Conservation (phyloP, 1,284 basidiomycete species). For the Trichosporon coremiiforme region DNA sequence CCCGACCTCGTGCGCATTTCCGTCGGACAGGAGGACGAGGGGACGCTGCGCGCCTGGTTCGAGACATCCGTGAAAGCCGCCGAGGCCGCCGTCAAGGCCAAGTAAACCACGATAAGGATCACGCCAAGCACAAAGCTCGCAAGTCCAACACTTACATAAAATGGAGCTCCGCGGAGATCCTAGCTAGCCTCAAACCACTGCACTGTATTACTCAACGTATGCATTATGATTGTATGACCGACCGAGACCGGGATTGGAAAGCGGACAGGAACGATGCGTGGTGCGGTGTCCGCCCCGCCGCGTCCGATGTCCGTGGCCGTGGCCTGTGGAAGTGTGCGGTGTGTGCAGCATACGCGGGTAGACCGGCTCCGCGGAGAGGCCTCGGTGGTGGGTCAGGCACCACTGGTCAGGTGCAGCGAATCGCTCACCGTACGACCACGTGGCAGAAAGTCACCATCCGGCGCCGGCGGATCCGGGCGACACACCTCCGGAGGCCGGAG, state of each 20-base stretch:
- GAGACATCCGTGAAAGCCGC: slow-evolving; percentile 65
- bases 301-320: not conserved
- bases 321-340: not conserved
- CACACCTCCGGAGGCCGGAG: not conserved
- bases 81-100: slow-evolving; percentile 36
- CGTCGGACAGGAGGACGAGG: slow-evolving; percentile 83
- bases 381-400: not conserved
- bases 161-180: not conserved
- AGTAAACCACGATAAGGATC: not conserved
- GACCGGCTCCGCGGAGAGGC: not conserved
- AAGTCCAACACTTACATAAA: slow-evolving; percentile 13
- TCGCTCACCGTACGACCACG: not conserved
- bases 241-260: not conserved
- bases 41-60: slow-evolving; percentile 66
- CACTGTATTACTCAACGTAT: slow-evolving; percentile 13
- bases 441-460: not conserved
- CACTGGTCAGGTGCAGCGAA: not conserved
- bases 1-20: slow-evolving; percentile 80
- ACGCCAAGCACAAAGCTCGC: not conserved
- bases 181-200: not conserved
- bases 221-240: not conserved
- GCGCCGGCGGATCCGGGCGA: slow-evolving; percentile 1
- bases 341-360: not conserved
- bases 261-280: not conserved
- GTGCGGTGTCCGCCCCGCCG: not conserved